Evolutionary conservation across 129 eudicot species (phyloP), one percentile per base, ranked within the genome.

Genomic region (Tagetes erecta): DNA sequence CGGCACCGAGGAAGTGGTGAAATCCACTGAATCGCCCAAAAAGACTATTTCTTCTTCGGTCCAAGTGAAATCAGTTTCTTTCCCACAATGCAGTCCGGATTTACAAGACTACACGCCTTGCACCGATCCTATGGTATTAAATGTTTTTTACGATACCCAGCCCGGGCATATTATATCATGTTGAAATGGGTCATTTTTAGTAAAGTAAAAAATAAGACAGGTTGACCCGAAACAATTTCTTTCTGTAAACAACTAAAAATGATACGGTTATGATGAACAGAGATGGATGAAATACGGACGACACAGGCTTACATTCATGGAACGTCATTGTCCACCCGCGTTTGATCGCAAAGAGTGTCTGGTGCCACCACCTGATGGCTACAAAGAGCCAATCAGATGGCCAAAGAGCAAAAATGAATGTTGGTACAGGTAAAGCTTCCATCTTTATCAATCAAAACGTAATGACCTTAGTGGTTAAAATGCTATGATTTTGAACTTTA

Each of bases 91-190:
- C 67, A 68, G 87, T 71, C 72, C 83, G 13, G 88, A 88, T 65
- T 72, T 66, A 74, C 99, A 94, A 80, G 99, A 94, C 63, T 94
- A 88, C 86, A 94, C 99, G 5, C 99, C 99, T 7, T 94, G 99
- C 88, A 94, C 99, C 35, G 99, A 94, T 85, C 99, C 99, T 13
- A 82, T 70, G 87, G 99, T 94, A 78, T 41, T 67, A 0, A 34
- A 34, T 37, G 34, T 5, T 20, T 20, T 20, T 20, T 20, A 20
- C 27, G 27, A 20, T 20, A 20, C 27, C 27, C 27, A 20, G 27
- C 27, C 27, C 27, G 27, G 27, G 27, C 27, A 20, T 20, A 20
- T 20, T 20, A 20, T 20, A 20, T 20, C 27, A 20, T 20, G 27
- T 44, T 2, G 13, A 11, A 51, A 52, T 14, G 9, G 57, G 35